A percentile compares a stretch with the other conserved stretches of the same genome.
These are phyloP conservation scores for Magnusiomyces sp. DNA, from an alignment of 1,139 yeast species.

Conservation along the genomic window DNA sequence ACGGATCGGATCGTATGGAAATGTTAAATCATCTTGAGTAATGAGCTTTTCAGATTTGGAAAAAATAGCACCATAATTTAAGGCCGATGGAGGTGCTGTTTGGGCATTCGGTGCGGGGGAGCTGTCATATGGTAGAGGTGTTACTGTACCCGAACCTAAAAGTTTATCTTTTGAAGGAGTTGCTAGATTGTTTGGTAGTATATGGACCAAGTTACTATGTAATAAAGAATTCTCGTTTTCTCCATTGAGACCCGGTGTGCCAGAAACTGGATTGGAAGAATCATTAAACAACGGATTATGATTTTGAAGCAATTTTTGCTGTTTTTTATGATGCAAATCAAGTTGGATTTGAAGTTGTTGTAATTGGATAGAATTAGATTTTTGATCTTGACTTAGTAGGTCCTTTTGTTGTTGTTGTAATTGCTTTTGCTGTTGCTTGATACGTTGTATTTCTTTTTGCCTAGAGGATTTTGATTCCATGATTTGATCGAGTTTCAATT, in stretches of 20 bases:
- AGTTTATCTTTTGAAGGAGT: constrained; percentile 3
- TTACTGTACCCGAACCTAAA: constrained; percentile 10
- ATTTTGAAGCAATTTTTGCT: neutral
- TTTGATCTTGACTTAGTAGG: neutral
- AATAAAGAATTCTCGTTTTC: too few relatives aligned
- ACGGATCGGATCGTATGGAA: constrained; percentile 15
- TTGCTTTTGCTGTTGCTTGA: constrained; percentile 43
- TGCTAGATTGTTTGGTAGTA: neutral
- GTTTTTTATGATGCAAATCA: neutral
- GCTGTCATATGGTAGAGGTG: constrained; percentile 8
- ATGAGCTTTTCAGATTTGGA: constrained; percentile 5
- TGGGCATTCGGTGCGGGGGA: constrained; percentile 2
- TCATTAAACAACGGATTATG: neutral
- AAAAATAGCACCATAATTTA: neutral
- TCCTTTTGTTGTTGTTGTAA: constrained; percentile 5
- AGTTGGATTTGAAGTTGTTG: neutral
- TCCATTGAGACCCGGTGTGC: too few relatives aligned
- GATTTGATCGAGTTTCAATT: constrained; percentile 8
- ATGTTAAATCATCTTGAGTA: constrained; percentile 22
- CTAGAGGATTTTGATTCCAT: neutral
- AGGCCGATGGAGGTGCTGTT: neutral
- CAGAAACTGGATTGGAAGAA: neutral
- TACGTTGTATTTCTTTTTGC: constrained; percentile 25
- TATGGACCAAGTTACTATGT: too few relatives aligned
- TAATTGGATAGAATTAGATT: neutral